These are phyloP conservation scores for Acacia melanoxylon DNA, from an alignment of 306 rosid genomes.

Conservation along the genomic window DNA sequence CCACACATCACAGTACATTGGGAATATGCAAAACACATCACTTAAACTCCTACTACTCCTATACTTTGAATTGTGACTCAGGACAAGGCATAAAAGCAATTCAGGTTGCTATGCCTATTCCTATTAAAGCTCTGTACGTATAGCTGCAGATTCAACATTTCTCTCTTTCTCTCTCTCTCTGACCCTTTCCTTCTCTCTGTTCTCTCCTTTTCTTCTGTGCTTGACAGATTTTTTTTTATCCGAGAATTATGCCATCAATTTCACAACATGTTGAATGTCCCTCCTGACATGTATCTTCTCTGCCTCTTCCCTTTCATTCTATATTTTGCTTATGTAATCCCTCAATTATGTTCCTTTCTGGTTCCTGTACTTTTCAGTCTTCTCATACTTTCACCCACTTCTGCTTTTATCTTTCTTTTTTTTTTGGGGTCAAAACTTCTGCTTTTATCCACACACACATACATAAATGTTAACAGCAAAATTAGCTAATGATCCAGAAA, in stretches of 20 bases:
- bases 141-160: conserved; percentile 1
- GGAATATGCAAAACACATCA: conserved; percentile 63
- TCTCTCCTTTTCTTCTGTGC: conserved; percentile 26
- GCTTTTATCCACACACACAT: not conserved
- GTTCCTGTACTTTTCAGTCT: conserved; percentile 25
- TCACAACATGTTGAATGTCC: conserved; percentile 49
- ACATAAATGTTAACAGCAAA: not conserved
- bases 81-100: conserved; percentile 4
- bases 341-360: conserved; percentile 23
- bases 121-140: not conserved
- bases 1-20: conserved; percentile 45
- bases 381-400: not conserved
- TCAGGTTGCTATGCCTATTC: conserved; percentile 18
- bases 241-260: conserved; percentile 35
- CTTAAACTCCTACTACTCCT: conserved; percentile 21
- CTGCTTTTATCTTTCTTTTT: not conserved
- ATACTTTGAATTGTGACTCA: conserved; percentile 17
- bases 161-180: not conserved
- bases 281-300: conserved; percentile 41
- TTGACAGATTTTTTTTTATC: conserved; percentile 23
- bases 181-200: conserved; percentile 27
- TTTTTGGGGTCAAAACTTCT: too few species aligned
- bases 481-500: not conserved
- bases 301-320: conserved; percentile 34
- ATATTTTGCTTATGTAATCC: conserved; percentile 31